A percentile compares a stretch with the other conserved stretches of the same genome.
phyloP scores from a whole-genome alignment of 140 eudicot species.

The Erigeron philadelphicus region DNA sequence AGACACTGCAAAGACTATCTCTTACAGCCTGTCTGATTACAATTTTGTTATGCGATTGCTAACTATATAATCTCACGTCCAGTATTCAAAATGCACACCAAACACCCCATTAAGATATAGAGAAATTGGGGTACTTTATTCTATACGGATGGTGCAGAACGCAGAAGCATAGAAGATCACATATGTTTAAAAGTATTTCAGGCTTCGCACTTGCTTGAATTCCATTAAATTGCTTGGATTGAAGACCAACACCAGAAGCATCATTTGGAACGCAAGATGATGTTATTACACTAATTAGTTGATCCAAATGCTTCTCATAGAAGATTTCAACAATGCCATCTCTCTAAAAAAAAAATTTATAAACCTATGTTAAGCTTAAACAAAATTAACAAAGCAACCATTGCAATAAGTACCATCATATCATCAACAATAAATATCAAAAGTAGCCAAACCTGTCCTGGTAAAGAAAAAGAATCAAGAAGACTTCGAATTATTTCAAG shows the following conservation, averaged over 20 bases:
- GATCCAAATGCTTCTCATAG: conserved; percentile 82
- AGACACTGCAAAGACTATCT: not conserved
- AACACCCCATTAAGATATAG: conserved; percentile 10
- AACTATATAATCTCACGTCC: not conserved
- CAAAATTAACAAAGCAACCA: not conserved
- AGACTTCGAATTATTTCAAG: conserved; percentile 87
- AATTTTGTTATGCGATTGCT: not conserved
- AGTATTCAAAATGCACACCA: not conserved
- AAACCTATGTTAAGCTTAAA: conserved; percentile 13
- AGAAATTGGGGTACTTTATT: conserved; percentile 61
- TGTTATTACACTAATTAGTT: conserved; percentile 64
- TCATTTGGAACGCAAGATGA: conserved; percentile 52
- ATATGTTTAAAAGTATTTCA: conserved; percentile 77
- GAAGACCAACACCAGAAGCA: conserved; percentile 26
- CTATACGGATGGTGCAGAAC: conserved; percentile 81
- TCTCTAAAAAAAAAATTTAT: conserved; percentile 42
- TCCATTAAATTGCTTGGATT: conserved; percentile 27
- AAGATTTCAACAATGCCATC: conserved; percentile 71
- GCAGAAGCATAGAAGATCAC: conserved; percentile 88
- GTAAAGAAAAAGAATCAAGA: conserved; percentile 63
- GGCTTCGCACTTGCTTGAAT: conserved; percentile 52
- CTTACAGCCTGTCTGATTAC: not conserved
- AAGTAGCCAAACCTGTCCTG: conserved; percentile 59
- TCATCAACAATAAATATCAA: not conserved
- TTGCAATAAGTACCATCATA: not conserved